Evolutionary conservation across 495 filamentous ascomycete species (phyloP).

Genomic region (Amorphotheca resinae): DNA sequence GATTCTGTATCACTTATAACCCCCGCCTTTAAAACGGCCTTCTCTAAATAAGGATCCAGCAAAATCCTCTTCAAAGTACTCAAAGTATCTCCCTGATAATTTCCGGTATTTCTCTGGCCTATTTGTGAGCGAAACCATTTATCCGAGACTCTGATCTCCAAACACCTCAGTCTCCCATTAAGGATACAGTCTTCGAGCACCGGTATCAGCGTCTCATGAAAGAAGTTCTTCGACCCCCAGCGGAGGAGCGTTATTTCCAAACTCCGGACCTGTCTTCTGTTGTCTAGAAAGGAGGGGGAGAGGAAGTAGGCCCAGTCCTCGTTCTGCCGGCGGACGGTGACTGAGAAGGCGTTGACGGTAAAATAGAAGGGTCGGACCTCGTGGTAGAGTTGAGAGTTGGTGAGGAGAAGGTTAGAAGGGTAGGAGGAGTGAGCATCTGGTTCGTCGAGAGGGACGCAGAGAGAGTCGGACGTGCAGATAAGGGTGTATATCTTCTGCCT

Average conservation of each 20-base stretch:
- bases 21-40: conserved; percentile 8
- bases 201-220: conserved; percentile 5
- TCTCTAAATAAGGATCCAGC: conserved; percentile 22
- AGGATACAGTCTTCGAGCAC: conserved; percentile 17
- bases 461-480: background rate
- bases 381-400: conserved; percentile 17
- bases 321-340: conserved; percentile 10
- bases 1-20: background rate
- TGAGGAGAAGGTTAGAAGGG: conserved; percentile 11
- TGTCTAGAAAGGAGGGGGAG: conserved; percentile 4
- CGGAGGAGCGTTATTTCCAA: conserved; percentile 6
- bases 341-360: conserved; percentile 10
- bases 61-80: conserved; percentile 12
- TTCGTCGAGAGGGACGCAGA: conserved; percentile 1
- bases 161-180: conserved; percentile 13
- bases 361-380: conserved; percentile 17
- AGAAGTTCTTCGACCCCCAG: conserved; percentile 19
- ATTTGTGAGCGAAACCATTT: background rate
- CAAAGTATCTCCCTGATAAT: conserved; percentile 5
- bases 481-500: conserved; percentile 15
- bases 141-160: conserved; percentile 9
- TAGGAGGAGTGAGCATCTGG: background rate
- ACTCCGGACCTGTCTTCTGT: conserved; percentile 3
- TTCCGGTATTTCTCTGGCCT: background rate
- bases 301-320: conserved; percentile 6